Evolutionary conservation across 2,329 filamentous ascomycete species (phyloP).

Genomic region (Diaporthe aspalathi): DNA sequence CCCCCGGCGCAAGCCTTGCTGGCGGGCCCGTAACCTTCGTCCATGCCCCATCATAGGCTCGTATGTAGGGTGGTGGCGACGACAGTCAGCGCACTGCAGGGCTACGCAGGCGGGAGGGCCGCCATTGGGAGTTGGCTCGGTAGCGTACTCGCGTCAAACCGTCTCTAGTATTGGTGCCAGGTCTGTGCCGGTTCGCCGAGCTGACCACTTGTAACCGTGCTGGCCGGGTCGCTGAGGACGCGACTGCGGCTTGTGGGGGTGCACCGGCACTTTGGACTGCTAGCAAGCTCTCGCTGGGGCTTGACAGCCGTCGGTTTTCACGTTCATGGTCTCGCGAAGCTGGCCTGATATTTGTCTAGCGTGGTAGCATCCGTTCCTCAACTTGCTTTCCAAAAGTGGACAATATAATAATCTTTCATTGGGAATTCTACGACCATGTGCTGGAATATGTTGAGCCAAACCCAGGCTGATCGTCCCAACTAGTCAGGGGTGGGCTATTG

Average conservation of each 20-base stretch:
- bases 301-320: neutral
- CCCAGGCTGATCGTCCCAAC: neutral
- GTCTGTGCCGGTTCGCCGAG: neutral
- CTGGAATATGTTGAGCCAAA: neutral
- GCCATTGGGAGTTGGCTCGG: slow-evolving; percentile 3
- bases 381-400: too few species aligned
- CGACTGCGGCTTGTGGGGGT: slow-evolving; percentile 26
- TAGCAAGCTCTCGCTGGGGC: too few species aligned
- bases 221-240: neutral
- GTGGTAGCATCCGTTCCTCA: neutral
- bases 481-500: neutral
- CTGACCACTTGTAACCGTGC: slow-evolving; percentile 12
- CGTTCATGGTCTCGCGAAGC: neutral
- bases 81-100: slow-evolving; percentile 16
- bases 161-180: slow-evolving; percentile 1
- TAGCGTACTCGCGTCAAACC: neutral
- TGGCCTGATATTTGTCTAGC: neutral
- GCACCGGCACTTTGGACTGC: slow-evolving; percentile 3
- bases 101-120: slow-evolving; percentile 3
- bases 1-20: slow-evolving; percentile 2
- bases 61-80: neutral
- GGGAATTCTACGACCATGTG: too few species aligned
- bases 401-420: too few species aligned
- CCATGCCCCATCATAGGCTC: neutral
- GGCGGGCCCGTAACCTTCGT: neutral